Conservation (phyloP, 2,329 filamentous ascomycete genomes). For the Alternaria sp. region DNA sequence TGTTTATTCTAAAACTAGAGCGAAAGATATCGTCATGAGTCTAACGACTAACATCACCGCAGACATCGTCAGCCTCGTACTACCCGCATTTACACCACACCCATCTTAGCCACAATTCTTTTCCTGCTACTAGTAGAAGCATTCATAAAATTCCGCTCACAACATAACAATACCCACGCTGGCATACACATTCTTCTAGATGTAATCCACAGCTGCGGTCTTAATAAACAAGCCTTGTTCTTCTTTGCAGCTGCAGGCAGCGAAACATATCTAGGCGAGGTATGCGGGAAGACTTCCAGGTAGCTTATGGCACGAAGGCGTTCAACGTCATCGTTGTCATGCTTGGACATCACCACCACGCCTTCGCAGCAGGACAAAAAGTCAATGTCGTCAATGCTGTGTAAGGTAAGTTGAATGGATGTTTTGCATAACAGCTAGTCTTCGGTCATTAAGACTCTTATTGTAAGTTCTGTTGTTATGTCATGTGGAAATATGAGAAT, state of each 20-base stretch:
- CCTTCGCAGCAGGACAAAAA: not conserved
- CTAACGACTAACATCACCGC: not conserved
- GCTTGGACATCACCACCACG: not conserved
- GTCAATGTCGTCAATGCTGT: not conserved
- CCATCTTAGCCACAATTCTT: not conserved
- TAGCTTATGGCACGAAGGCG: not conserved
- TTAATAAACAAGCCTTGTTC: not conserved
- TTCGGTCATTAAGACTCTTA: not conserved
- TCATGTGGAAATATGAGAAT: not conserved
- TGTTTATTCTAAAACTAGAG: not conserved
- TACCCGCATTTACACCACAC: not conserved
- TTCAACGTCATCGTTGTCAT: not conserved
- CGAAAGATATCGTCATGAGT: not conserved
- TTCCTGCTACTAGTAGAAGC: fast-evolving
- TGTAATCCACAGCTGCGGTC: not conserved
- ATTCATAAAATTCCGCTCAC: not conserved
- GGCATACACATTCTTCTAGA: not conserved
- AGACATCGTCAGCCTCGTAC: not conserved
- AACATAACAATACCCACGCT: not conserved
- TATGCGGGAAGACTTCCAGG: not conserved
- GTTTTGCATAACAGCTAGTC: not conserved
- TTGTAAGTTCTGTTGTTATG: not conserved
- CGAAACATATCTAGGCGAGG: not conserved
- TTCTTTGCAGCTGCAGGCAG: not conserved
- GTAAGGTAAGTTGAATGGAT: not conserved